Evolutionary conservation across 2,329 filamentous ascomycete species (phyloP), one percentile per base, ranked within the genome.

Genomic region (Cladophialophora psammophila): DNA sequence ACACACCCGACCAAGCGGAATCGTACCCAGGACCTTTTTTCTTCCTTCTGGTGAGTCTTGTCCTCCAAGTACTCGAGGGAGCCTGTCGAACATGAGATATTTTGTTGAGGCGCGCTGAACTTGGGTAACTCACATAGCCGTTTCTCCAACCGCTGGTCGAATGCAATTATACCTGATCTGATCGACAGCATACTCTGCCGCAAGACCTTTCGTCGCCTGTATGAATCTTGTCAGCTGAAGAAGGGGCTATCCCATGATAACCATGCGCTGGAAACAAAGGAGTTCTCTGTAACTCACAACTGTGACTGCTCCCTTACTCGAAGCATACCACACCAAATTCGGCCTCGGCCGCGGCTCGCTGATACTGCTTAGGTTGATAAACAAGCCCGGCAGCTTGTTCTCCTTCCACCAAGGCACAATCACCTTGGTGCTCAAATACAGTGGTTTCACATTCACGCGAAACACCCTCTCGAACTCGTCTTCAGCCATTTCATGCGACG

Each of bases 1-100:
- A 50, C 74, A 71, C 32, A 71, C 56, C 1, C 70, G 59, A 36
- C 71, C 67, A 10, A 74, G 57, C n/a, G 73, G 74, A n/a, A 65
- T 58, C 31, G 66, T 57, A 3, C 64, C 64, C 32, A 71, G 38
- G 18, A 71, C 31, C 48, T 64, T 69, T 54, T 66, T 38, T 2
- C 69, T 58, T 13, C 58, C 53, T 35, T 71, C 67, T 13, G 64
- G 38, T 26, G 56, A 63, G 55, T 69, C 69, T 32, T 52, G 59
- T n/a, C 54, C 66, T 5, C 69, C 69, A 32, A 65, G 63, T 13
- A 63, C 66, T 38, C 50, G 40, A 20, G 62, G 10, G 45, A 63
- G 59, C 65, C 54, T 64, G 53, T 7, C 5, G 4, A 31, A 35
- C 26, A 8, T 35, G 18, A 56, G 50, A 48, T 26, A 26, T 26